Evolutionary conservation across 75 land plant species (phyloP), one percentile per base, ranked within the genome.

Genomic region (Pseudotsuga menziesii): DNA sequence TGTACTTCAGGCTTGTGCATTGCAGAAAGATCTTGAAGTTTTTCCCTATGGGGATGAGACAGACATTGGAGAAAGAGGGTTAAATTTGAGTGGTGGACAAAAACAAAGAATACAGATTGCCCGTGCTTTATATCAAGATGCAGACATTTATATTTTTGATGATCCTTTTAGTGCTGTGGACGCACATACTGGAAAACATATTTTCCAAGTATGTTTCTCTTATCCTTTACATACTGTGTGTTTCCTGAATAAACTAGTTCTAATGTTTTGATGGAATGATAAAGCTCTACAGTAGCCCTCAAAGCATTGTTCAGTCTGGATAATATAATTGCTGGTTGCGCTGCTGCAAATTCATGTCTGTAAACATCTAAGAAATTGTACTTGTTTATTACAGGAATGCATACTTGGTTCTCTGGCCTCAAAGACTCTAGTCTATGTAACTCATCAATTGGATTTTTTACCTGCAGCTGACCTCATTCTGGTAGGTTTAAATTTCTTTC

Each of bases 121-220:
- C 3, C 78, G 91, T 20, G 91, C 91, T 61, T 20, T 89, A 7
- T 89, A 89, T 72, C 87, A 89, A 72, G 89, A 87, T 72, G 74
- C 75, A 4, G 89, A 89, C 35, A 78, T 89, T 58, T 87, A 86
- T 77, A 80, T 89, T 25, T 82, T 89, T 75, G 89, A 89, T 82
- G 98, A 92, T 75, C 87, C 94, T 17, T 95, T 95, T 73, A 92
- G 98, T 82, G 98, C 94, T 39, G 88, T 95, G 39, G 98, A 95
- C 85, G 98, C 95, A 17, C 94, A 92, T 62, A 95, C 98, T 9
- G 93, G 93, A 22, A 71, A 91, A 1, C 83, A 85, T 55, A 78
- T 92, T 39, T 94, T 92, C 69, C 78, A 87, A 83, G 98, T 88
- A 79, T 41, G n/a, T 62, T 72, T 56, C 23, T 27, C 5, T 27